phyloP scores from a whole-genome alignment of 2,329 filamentous ascomycete genomes.

The Ascomycota sp. region DNA sequence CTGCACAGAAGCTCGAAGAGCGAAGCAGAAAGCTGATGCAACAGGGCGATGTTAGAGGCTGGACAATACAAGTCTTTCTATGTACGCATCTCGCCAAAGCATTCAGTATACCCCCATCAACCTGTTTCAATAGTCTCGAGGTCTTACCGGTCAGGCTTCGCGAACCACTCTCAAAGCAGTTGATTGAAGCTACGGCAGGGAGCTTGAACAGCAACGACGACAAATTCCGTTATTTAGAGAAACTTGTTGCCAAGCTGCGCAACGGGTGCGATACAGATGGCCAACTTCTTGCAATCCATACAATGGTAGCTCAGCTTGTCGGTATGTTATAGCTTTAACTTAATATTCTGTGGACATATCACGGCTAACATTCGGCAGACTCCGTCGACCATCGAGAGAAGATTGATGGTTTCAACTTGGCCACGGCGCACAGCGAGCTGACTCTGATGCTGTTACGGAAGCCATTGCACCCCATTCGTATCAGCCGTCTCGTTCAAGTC shows the following conservation, averaged over 20 bases:
- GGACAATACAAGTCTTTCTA: slow-evolving; percentile 23
- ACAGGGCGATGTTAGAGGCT: slow-evolving; percentile 17
- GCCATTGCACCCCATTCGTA: slow-evolving; percentile 13
- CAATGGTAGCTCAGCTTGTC: slow-evolving; percentile 17
- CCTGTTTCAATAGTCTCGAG: slow-evolving; percentile 11
- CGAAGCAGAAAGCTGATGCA: slow-evolving; percentile 12
- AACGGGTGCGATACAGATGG: slow-evolving; percentile 13
- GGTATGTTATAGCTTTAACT: slow-evolving; percentile 7
- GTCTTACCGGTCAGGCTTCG: slow-evolving; percentile 9
- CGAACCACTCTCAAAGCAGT: slow-evolving; percentile 12
- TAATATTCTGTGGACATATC: neutral
- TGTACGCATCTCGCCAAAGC: slow-evolving; percentile 13
- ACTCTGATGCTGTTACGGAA: slow-evolving; percentile 12
- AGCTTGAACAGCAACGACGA: slow-evolving; percentile 10
- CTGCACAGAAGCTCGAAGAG: slow-evolving; percentile 15
- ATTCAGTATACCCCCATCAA: slow-evolving; percentile 12
- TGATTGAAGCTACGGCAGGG: slow-evolving; percentile 11
- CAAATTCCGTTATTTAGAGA: slow-evolving; percentile 17
- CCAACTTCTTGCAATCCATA: slow-evolving; percentile 21
- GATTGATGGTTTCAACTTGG: slow-evolving; percentile 14
- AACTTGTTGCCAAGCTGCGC: slow-evolving; percentile 13
- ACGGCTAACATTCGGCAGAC: slow-evolving; percentile 4
- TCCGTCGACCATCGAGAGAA: slow-evolving; percentile 9
- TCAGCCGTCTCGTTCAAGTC: slow-evolving; percentile 19
- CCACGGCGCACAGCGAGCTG: slow-evolving; percentile 20